A percentile compares a stretch with the other conserved stretches of the same genome.
Conservation (phyloP, 208 protist genomes). For the Trichomonas gallinae region DNA sequence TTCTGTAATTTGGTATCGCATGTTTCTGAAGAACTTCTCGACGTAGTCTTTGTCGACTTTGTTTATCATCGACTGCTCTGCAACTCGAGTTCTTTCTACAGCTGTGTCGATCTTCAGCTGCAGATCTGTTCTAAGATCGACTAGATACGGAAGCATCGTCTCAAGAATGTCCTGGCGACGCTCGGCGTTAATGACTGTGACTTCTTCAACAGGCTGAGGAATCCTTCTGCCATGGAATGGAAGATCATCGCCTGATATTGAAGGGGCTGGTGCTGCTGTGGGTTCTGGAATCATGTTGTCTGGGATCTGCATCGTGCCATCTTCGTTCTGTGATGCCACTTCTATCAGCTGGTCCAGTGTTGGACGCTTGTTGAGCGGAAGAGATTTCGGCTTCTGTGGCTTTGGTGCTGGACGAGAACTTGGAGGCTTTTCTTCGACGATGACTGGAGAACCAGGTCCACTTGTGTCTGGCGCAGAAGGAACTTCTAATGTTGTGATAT, state of each 20-base stretch:
- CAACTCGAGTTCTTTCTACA: not conserved
- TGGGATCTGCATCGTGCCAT: not conserved
- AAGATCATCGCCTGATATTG: not conserved
- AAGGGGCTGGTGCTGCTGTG: not conserved
- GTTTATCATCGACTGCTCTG: not conserved
- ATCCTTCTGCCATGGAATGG: not conserved
- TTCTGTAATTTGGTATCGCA: not conserved
- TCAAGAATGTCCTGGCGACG: not conserved
- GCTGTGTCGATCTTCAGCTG: not conserved
- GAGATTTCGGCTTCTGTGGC: not conserved
- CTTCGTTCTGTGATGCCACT: not conserved
- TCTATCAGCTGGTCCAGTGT: not conserved
- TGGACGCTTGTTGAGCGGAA: not conserved
- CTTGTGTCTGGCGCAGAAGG: not conserved
- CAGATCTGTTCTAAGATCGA: not conserved
- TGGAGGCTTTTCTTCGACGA: not conserved
- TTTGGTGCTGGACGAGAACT: not conserved
- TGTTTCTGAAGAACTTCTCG: not conserved
- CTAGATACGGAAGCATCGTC: not conserved
- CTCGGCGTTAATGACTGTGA: not conserved
- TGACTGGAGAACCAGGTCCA: not conserved
- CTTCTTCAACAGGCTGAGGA: not conserved
- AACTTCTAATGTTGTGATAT: not conserved
- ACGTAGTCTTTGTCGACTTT: conserved; percentile 9
- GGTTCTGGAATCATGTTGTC: not conserved